Evolutionary conservation across 176 grass and related monocot species (phyloP).

Genomic region (Aegilops sharonensis): DNA sequence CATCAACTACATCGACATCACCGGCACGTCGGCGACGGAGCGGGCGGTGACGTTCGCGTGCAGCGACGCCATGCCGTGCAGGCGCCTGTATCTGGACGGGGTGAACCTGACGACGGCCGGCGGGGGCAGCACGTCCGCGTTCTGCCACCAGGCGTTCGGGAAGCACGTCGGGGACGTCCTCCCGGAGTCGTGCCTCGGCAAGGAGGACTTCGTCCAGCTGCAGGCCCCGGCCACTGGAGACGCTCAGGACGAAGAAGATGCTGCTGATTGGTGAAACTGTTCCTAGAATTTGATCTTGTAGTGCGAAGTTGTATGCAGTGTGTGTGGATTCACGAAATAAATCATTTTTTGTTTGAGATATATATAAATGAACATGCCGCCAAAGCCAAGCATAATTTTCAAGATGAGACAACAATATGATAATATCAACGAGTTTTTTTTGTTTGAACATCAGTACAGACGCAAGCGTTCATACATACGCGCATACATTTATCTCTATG

Average conservation of each 20-base stretch:
- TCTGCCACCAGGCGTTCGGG: constrained; percentile 36
- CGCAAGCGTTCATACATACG: too few relatives aligned
- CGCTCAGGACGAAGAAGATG: neutral
- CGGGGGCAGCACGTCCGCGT: constrained; percentile 2
- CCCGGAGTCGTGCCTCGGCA: constrained; percentile 34
- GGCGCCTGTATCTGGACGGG: neutral
- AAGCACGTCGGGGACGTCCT: constrained; percentile 22
- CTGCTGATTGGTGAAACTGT: neutral
- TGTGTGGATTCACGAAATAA: too few relatives aligned
- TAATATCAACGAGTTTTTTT: too few relatives aligned
- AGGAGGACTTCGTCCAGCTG: constrained; percentile 31
- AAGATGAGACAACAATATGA: too few relatives aligned
- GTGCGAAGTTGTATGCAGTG: neutral
- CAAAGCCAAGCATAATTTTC: too few relatives aligned
- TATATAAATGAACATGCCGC: too few relatives aligned
- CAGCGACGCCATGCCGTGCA: constrained; percentile 46
- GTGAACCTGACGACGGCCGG: constrained; percentile 32
- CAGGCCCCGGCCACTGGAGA: neutral
- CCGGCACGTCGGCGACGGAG: constrained; percentile 41
- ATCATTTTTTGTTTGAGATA: too few relatives aligned
- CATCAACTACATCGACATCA: constrained; percentile 45
- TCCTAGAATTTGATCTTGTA: neutral
- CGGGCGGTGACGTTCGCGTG: constrained; percentile 37
- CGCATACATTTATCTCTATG: too few relatives aligned
- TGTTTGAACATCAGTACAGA: too few relatives aligned